Evolutionary conservation across 2,329 filamentous ascomycete species (phyloP).

Genomic region (Lasiodiplodia hormozganensis): DNA sequence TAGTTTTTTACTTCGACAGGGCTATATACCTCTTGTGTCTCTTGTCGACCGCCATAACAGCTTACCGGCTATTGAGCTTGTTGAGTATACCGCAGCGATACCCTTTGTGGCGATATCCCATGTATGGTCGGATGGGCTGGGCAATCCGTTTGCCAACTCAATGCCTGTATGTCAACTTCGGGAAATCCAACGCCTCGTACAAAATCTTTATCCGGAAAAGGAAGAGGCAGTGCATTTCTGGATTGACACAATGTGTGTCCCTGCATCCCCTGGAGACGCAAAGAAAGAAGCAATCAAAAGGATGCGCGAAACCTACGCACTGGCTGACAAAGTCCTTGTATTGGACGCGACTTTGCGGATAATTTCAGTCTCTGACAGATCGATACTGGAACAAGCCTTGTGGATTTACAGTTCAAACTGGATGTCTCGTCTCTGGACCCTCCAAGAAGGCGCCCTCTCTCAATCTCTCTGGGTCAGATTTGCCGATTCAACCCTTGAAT

Average conservation of each 20-base stretch:
- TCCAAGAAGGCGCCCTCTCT: background rate
- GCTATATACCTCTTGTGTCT: background rate
- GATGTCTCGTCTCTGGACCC: background rate
- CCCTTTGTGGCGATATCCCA: background rate
- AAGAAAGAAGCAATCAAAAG: background rate
- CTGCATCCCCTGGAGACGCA: background rate
- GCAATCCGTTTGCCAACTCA: background rate
- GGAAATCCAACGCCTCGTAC: background rate
- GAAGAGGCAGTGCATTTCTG: background rate
- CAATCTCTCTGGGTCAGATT: background rate
- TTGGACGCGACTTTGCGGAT: background rate
- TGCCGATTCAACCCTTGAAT: background rate
- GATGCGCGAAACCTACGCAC: background rate
- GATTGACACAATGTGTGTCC: background rate
- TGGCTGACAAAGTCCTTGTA: background rate
- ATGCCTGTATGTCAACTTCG: background rate
- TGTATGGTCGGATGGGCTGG: background rate
- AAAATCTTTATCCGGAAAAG: background rate
- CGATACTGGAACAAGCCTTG: background rate
- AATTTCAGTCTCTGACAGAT: background rate
- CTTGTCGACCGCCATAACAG: background rate
- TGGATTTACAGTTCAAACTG: background rate
- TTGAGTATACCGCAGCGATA: background rate
- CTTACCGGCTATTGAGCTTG: background rate
- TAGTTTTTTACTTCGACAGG: background rate